Evolutionary conservation across 2,329 filamentous ascomycete genomes (phyloP), one percentile per base, ranked within the genome.

Genomic region (Hypoxylon sp.): DNA sequence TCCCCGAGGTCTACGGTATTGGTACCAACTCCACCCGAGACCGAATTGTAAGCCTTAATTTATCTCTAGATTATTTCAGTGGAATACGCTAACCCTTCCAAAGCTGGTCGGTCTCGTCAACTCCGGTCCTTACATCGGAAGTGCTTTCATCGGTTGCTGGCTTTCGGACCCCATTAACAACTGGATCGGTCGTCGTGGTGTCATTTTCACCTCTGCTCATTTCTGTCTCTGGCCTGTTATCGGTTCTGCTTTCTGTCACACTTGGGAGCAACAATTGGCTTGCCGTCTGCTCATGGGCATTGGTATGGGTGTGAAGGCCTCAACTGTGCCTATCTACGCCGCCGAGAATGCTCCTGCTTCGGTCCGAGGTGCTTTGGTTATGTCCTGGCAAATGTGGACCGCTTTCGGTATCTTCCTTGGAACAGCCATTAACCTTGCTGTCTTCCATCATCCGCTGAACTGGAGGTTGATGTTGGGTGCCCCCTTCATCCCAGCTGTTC

Each of bases 371-470:
- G 92, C 91, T 6, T 83, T 96, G 17, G 92, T 94, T 70, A 95
- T 95, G 92, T 90, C 90, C 69, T 95, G 92, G 92, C 91, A 94
- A 80, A 82, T 91, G 78, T 91, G 89, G 87, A 89, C 85, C 2
- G 81, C 81, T 8, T 84, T 90, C 74, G 88, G 88, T 50, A 89
- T 90, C 70, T 85, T 88, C 72, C 79, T 89, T 14, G 90, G 90
- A 31, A 90, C 86, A 57, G 86, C 84, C 55, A 86, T 86, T 67
- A 90, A 90, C 84, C 78, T 88, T 83, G 78, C 87, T 77, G 76
- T 87, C 59, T 81, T 75, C 64, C 57, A 78, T 64, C 52, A 72
- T 47, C 50, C 60, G 1, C 70, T 74, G 59, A 81, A 81, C 76
- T 82, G 80, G 80, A 74, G 80, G 35, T 65, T 81, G 54, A 82